Percentiles rank a stretch among this genome's conserved stretches.
These are phyloP conservation scores for Hanseniaspora singularis DNA, from an alignment of 805 yeast genomes.

Conservation along the genomic window DNA sequence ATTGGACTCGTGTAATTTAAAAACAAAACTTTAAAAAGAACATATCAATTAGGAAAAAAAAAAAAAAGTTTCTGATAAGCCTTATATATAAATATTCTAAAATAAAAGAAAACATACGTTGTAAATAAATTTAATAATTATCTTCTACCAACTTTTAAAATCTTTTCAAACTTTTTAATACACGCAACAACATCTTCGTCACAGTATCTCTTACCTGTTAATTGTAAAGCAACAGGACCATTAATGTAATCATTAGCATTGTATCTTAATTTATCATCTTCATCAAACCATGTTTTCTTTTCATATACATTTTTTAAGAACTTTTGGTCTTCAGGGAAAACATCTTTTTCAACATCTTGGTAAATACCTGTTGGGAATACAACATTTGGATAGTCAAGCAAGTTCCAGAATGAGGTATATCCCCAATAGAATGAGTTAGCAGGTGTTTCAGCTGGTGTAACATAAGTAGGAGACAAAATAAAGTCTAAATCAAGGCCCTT, in stretches of 20 bases:
- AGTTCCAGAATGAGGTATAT: slow-evolving; percentile 62
- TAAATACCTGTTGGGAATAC: slow-evolving; percentile 49
- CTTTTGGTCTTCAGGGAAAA: slow-evolving; percentile 24
- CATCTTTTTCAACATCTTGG: slow-evolving; percentile 45
- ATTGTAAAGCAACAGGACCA: slow-evolving; percentile 41
- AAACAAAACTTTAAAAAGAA: too few species aligned
- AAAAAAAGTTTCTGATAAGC: too few species aligned
- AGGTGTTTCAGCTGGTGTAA: slow-evolving; percentile 60
- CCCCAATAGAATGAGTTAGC: slow-evolving; percentile 63
- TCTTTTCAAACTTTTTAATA: slow-evolving; percentile 31
- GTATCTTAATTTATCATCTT: slow-evolving; percentile 19
- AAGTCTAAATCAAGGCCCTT: slow-evolving; percentile 36
- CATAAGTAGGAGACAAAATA: slow-evolving; percentile 55
- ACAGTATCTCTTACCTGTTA: slow-evolving; percentile 39
- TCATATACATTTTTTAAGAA: slow-evolving; percentile 21
- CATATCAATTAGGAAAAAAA: too few species aligned
- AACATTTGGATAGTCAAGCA: slow-evolving; percentile 59
- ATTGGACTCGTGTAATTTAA: too few species aligned
- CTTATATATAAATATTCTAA: too few species aligned
- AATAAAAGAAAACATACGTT: too few species aligned
- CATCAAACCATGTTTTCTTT: slow-evolving; percentile 21
- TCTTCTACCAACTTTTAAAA: slow-evolving; percentile 23
- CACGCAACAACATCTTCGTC: slow-evolving; percentile 41
- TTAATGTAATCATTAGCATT: slow-evolving; percentile 31
- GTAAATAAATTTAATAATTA: too few species aligned